phyloP scores from a whole-genome alignment of 1,284 basidiomycete genomes.

The Calocybe gambosa region DNA sequence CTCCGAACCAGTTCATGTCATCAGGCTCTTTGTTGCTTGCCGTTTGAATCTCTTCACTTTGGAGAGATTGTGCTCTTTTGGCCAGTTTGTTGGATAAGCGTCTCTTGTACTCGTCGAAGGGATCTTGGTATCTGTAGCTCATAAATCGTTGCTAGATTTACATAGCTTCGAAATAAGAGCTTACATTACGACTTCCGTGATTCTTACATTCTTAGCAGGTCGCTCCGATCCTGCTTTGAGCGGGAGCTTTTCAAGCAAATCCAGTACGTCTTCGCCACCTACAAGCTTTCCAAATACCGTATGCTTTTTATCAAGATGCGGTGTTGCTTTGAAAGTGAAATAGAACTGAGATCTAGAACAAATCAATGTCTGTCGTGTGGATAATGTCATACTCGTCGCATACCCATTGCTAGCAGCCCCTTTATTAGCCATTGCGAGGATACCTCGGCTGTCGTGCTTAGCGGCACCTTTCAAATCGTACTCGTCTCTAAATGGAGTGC shows the following conservation, averaged over 20 bases:
- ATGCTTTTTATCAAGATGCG: constrained; percentile 82
- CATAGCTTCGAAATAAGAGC: constrained; percentile 20
- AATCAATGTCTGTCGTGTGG: neutral
- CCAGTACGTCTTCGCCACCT: constrained; percentile 87
- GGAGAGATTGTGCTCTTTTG: constrained; percentile 54
- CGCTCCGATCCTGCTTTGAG: constrained; percentile 81
- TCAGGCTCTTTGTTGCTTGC: constrained; percentile 45
- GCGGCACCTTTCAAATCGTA: constrained; percentile 79
- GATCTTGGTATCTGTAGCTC: constrained; percentile 66
- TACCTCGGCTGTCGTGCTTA: constrained; percentile 77
- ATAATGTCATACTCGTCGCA: constrained; percentile 12
- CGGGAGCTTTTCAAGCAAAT: constrained; percentile 77
- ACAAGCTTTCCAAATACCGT: constrained; percentile 97
- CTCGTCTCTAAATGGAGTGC: constrained; percentile 92
- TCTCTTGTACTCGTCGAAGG: constrained; percentile 79
- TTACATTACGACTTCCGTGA: constrained; percentile 74
- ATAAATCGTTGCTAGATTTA: constrained; percentile 3
- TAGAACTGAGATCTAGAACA: constrained; percentile 78
- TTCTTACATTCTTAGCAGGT: constrained; percentile 77
- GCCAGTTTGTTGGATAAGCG: constrained; percentile 72
- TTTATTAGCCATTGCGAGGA: constrained; percentile 89
- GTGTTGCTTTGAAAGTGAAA: constrained; percentile 76
- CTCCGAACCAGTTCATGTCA: constrained; percentile 80
- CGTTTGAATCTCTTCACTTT: constrained; percentile 34
- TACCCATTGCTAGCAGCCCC: constrained; percentile 81